Evolutionary conservation across 805 yeast species (phyloP), one percentile per base, ranked within the genome.

Genomic region (Saturnispora silvae): DNA sequence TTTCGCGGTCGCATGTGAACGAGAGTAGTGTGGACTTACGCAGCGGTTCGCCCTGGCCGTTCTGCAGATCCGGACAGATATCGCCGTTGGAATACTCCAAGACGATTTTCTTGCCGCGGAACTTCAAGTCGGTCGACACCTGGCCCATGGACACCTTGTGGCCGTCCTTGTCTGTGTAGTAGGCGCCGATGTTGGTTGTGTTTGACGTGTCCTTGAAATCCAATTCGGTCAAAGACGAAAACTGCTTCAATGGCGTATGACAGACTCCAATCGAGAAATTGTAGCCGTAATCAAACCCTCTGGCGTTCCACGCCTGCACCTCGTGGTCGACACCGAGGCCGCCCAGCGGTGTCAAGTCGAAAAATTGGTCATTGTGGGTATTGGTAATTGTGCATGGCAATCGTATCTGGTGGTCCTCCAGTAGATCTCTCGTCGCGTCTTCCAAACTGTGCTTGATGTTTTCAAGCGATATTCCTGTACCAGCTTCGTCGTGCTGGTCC

Each of bases 251-350:
- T 19, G 79, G 73, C n/a, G 75, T 57, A 36, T 81, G 68, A 48
- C 89, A 80, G 3, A 80, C 61, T n/a, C 82, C 80, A 29, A 81
- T 47, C 1, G 89, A 80, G 60, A 79, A 86, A 57, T 86, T 86
- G 33, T 61, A 64, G 20, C 76, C 76, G 48, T 71, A 72, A 45
- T 79, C 92, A 53, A 68, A 70, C 1, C 94, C 94, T 42, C 68
- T 69, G 3, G 87, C 75, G 28, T 65, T 57, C 84, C 87, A 83
- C 18, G 78, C 70, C 43, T 59, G 55, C 4, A 54, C 44, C 31
- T 51, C 42, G 10, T 58, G 56, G 19, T 56, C 59, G 24, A 46
- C 38, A 1, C 55, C 52, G 20, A 47, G 17, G 13, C 56, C 45
- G 3, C 64, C 56, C 33, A 70, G 52, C 2, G 65, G 58, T 2